Evolutionary conservation across 768 basidiomycete genomes (phyloP), one percentile per base, ranked within the genome.

Genomic region (Pulveroboletus sp.): DNA sequence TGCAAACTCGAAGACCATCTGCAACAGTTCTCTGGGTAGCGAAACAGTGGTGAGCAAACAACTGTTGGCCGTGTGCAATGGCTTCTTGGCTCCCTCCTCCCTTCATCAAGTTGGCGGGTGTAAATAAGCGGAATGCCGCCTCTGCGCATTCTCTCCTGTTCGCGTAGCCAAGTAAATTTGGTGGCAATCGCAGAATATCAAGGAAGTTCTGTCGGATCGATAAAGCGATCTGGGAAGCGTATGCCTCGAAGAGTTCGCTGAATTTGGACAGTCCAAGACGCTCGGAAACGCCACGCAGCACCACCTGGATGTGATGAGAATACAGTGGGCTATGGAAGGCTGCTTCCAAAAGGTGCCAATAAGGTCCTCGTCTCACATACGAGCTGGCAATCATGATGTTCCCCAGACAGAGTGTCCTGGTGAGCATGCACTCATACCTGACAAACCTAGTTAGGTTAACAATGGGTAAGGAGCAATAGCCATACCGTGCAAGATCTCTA

Each of bases 331-430:
- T 62, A 54, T 75, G 67, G 55, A 55, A 72, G 58, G 66, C 79
- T 6, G 80, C 78, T 64, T 94, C 92, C 51, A 97, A 71, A 43
- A 98, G 64, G 66, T 95, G 86, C 83, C 87, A 93, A 62, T 95
- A 93, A 1, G 92, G 79, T 4, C 83, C 87, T 14, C 90, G 81
- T 26, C 94, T 78, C 18, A 86, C 78, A 2, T 79, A 77, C 1
- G 90, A 85, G 60, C 84, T 87, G 15, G 82, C 77, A 36, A 96
- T 77, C 77, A 90, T 84, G 55, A 85, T 79, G 67, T 90, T 92
- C 26, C 81, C 86, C 13, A 88, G 72, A 17, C 76, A 81, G 27
- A 92, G 72, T 27, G 84, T 74, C 37, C 84, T 81, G 10, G 85
- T 91, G 46, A 88, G 71, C 73, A 89, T 88, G 33, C 73, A 69